Percentiles rank a stretch among this genome's conserved stretches.
Conservation (phyloP, 371 early-diverging fungal genomes). For the Mortierella sp. region DNA sequence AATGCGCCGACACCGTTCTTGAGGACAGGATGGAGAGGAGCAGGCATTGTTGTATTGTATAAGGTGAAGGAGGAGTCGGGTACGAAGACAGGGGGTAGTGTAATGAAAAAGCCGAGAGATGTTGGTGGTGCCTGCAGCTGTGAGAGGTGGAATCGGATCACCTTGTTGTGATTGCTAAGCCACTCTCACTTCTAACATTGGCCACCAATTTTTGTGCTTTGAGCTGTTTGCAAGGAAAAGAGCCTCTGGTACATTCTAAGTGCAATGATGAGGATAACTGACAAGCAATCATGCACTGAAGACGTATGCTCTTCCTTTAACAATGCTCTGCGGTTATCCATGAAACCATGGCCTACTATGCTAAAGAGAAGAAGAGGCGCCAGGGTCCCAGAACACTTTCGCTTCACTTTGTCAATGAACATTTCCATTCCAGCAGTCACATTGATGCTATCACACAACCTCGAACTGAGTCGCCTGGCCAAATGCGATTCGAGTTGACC, state of each 20-base stretch:
- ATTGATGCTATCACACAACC: background rate
- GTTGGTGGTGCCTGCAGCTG: background rate
- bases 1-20: conserved; percentile 89
- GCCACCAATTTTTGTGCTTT: background rate
- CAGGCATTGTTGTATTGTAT: conserved; percentile 31
- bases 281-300: too few species aligned
- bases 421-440: background rate
- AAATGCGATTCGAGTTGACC: background rate
- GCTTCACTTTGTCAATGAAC: background rate
- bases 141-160: conserved; percentile 6
- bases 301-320: too few species aligned
- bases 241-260: background rate
- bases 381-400: background rate
- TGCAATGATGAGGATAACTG: background rate
- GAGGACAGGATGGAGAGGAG: conserved; percentile 58
- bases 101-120: conserved; percentile 1
- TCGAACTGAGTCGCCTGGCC: background rate
- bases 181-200: background rate
- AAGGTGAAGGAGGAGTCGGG: background rate
- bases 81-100: background rate
- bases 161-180: conserved; percentile 13
- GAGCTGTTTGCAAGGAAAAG: background rate
- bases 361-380: background rate
- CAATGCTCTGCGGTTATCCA: too few species aligned
- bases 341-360: too few species aligned